These are phyloP conservation scores for Plasmodium vivax DNA, from an alignment of 169 alveolate genomes.

Conservation along the genomic window DNA sequence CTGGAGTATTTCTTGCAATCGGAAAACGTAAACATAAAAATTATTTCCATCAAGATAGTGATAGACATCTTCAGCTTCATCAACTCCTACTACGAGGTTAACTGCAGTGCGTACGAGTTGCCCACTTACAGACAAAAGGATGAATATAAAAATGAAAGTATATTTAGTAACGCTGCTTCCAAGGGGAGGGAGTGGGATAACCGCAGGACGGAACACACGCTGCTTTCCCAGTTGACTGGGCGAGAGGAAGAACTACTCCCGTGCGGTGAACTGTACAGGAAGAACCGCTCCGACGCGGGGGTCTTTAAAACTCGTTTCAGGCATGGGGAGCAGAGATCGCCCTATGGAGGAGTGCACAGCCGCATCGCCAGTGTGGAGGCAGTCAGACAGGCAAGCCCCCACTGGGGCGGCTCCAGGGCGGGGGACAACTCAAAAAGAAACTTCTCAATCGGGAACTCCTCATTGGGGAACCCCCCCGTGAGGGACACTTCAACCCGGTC, in stretches of 20 bases:
- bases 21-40: conserved; percentile 65
- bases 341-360: neutral
- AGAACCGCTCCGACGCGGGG: neutral
- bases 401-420: neutral
- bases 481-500: neutral
- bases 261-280: neutral
- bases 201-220: neutral
- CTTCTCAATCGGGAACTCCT: neutral
- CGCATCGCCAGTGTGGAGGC: neutral
- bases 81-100: conserved; percentile 40
- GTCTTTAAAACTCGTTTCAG: neutral
- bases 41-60: conserved; percentile 60
- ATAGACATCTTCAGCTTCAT: conserved; percentile 59
- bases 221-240: neutral
- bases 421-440: neutral
- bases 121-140: conserved; percentile 3
- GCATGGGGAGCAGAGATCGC: neutral
- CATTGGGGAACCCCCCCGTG: neutral
- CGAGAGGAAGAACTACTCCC: neutral
- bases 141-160: neutral
- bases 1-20: conserved; percentile 56
- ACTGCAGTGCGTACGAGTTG: conserved; percentile 1
- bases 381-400: neutral
- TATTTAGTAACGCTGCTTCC: neutral
- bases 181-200: neutral